Evolutionary conservation across 495 filamentous ascomycete species (phyloP), one percentile per base, ranked within the genome.

Genomic region (Trichoderma asperelloides): DNA sequence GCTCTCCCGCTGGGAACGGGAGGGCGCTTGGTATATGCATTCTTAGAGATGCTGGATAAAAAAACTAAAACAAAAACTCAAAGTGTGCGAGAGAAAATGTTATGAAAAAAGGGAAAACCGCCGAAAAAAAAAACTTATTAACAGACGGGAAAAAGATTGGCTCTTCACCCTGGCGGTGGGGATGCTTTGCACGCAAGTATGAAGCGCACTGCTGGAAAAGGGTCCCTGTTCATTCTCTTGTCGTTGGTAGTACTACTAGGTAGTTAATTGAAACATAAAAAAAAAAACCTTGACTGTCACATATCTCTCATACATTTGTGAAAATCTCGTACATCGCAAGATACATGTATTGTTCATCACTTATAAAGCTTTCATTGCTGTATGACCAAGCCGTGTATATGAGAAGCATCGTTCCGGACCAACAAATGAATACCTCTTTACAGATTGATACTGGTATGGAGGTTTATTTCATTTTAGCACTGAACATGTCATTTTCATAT

Each of bases 171-270:
- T 11, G 55, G 55, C 27, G 55, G 55, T 25, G 55, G 55, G n/a
- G 55, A 60, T 60, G 55, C 55, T 60, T 60, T 25, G 55, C 55
- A 60, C 55, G 55, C 47, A 60, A 47, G 43, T 47, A 60, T 60
- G 27, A 21, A 27, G 25, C 55, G 55, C 55, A 60, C 55, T 60
- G 55, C 55, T 60, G 55, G 55, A 60, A 60, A 60, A 60, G 55
- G 55, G 55, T 60, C 55, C 55, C 55, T 60, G 55, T 25, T 60
- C 55, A 12, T 60, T 60, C 25, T 60, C 55, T 60, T 60, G 55
- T 60, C 55, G 25, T 60, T 60, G 23, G 55, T 25, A 60, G 55
- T 60, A 60, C 55, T 60, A 60, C 55, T 60, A 60, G 55, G 55
- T 60, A 60, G 55, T 27, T 60, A 30, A 60, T 60, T 28, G 11